Evolutionary conservation across 2,329 filamentous ascomycete genomes (phyloP), one percentile per base, ranked within the genome.

Genomic region (Orbilia blumenaviensis): DNA sequence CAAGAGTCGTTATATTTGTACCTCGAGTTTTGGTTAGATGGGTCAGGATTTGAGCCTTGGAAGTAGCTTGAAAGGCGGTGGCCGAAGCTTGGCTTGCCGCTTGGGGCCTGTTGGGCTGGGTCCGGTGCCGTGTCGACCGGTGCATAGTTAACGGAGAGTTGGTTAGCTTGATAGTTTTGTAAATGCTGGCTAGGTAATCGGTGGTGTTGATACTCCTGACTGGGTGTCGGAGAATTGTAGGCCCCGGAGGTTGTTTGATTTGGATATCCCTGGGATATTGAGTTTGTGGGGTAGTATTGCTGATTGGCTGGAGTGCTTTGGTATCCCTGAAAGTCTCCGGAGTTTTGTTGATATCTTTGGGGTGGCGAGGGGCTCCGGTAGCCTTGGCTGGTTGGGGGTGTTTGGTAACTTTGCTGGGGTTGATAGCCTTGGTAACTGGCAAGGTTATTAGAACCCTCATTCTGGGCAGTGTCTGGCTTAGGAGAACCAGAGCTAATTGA

Each of bases 31-130:
- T 50, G 61, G 12, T 9, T 46, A 18, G 36, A 23, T 29, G 48
- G 64, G 8, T 68, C 64, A 7, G 44, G 44, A 3, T 32, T 54
- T 12, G 48, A 54, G 7, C 48, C 25, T 8, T 67, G 71, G 34
- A 67, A 58, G 18, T 75, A 75, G 32, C 58, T 66, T 10, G 71
- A 67, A 32, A 64, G 46, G 7, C 63, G 71, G 38, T 68, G 38
- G 10, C 21, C 46, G 14, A 64, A 58, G 16, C 48, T 68, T 21
- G 25, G 18, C 18, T 68, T 60, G 1, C 46, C 14, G n/a, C 6
- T 66, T 34, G 27, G 32, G 14, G 36, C 29, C 29, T 60, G 52
- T 3, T 48, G 34, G 2, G 38, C 18, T 41, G 64, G 21, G 16
- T 32, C 18, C 9, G 46, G 4, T 52, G 27, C 8, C 25, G 42